Evolutionary conservation across 164 flowering plant species (phyloP), one percentile per base, ranked within the genome.

Genomic region (Stephania cephalantha): DNA sequence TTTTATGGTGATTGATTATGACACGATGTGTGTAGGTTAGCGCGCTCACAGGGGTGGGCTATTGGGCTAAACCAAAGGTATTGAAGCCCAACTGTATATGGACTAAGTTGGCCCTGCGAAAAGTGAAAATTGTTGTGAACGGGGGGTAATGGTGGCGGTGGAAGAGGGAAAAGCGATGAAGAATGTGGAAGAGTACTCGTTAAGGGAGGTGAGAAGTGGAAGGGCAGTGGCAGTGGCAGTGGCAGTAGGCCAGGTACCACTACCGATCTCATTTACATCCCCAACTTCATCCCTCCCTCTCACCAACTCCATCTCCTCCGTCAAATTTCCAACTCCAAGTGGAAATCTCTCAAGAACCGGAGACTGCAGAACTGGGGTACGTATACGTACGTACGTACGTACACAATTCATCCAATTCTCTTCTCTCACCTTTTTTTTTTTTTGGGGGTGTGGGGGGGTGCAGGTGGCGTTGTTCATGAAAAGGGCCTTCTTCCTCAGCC

Each of bases 401-500:
- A 0, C 25, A 25, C 25, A 25, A 25, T 25, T 25, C 25, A 25
- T 25, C 25, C 25, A 25, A 25, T 25, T 25, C 74, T 63, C 10
- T 53, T 76, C 8, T 50, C 29, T 0, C 5, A 3, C 6, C 76
- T 52, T 46, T 48, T 67, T 58, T 55, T 45, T 5, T 22, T 20
- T 66, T 74, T 29, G 30, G 25, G 25, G 25, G 25, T 25, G 65
- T 29, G 30, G 25, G 25, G 25, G 25, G 0, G 65, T 67, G 46
- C 87, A 94, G 98, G 98, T 50, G 98, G 98, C 67, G 81, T 90
- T 78, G 97, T 94, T 70, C 97, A 91, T 83, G 98, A 90, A 80
- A 94, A 94, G 87, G 97, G 97, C 77, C 93, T 94, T 72, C 82
- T 94, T 5, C 79, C 90, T 2, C 98, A 91, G 80, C 83, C 87